A percentile compares a stretch with the other conserved stretches of the same genome.
phyloP scores from a whole-genome alignment of 768 basidiomycete genomes.

The Boletus pseudo-olivaceus region DNA sequence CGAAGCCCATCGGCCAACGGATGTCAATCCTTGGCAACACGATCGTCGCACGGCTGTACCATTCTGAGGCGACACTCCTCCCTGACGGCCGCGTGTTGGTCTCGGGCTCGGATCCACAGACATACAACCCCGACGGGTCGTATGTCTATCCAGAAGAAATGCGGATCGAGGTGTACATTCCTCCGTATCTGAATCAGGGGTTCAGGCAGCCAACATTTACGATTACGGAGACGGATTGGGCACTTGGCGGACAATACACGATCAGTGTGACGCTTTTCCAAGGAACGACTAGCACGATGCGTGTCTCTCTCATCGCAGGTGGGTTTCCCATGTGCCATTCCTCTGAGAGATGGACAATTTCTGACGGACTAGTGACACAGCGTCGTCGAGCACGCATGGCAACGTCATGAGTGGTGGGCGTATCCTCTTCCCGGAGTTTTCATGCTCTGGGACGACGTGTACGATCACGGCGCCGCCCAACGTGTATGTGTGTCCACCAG shows the following conservation, averaged over 20 bases:
- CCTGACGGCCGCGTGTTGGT: conserved; percentile 73
- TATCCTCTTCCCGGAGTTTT: conserved; percentile 70
- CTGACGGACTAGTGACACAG: conserved; percentile 28
- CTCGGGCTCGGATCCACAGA: conserved; percentile 74
- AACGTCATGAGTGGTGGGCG: conserved; percentile 68
- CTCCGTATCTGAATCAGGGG: conserved; percentile 75
- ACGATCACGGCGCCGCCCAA: conserved; percentile 78
- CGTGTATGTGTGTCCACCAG: conserved; percentile 62
- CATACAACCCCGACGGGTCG: conserved; percentile 35
- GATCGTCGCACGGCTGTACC: conserved; percentile 72
- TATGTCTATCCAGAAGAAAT: conserved; percentile 69
- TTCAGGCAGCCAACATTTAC: conserved; percentile 59
- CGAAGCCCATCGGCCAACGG: conserved; percentile 53
- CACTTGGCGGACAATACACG: conserved; percentile 47
- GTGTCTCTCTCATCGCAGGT: conserved; percentile 66
- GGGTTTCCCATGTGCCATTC: conserved; percentile 7
- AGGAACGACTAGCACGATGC: conserved; percentile 45
- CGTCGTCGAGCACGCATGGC: conserved; percentile 73
- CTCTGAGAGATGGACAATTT: background rate
- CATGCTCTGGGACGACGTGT: conserved; percentile 65
- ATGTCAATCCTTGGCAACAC: conserved; percentile 65
- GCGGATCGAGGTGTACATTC: conserved; percentile 77
- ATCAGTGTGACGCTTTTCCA: conserved; percentile 46
- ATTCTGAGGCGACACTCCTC: conserved; percentile 72
- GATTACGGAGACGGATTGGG: conserved; percentile 60